Evolutionary conservation across 2,329 filamentous ascomycete genomes (phyloP), one percentile per base, ranked within the genome.

Genomic region (Nemania abortiva): DNA sequence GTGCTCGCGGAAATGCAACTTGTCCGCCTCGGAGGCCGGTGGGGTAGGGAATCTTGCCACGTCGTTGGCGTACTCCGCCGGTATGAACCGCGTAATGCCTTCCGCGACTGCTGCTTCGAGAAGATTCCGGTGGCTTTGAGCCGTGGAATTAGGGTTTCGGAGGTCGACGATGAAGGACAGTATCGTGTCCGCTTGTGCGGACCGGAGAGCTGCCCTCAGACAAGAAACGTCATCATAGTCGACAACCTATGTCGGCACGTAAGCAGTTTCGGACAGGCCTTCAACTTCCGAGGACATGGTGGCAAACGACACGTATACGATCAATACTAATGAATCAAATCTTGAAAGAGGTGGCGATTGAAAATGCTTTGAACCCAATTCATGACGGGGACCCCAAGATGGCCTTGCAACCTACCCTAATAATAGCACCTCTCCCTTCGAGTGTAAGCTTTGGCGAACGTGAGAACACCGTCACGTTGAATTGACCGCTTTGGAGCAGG

Each of bases 141-240:
- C 55, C 45, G 20, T 42, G 29, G 22, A 5, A 11, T n/a, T 11
- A 2, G 29, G 29, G 11, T 37, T 39, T 34, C 29, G 20, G 10
- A 47, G 18, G 7, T 31, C 56, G 5, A 59, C 55, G 22, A 66
- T 56, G 39, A 50, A 66, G 4, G 49, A 61, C 20, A 61, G 7
- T 2, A 66, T 9, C 10, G 27, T 49, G 18, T 66, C 63, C 15
- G 56, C 55, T 24, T 54, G 20, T 22, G 24, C 34, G 24, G 34
- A 55, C 9, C 15, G n/a, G 29, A 61, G 29, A 13, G n/a, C 57
- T 6, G 57, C 29, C 39, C 29, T 27, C 15, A 64, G 55, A 20
- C 47, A 47, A 34, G 34, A 9, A n/a, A 60, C 4, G 18, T 56
- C 34, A 39, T 62, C 31, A 42, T 57, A 66, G 39, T 62, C 22